phyloP scores from a whole-genome alignment of 768 basidiomycete species.

The Pisolithus marmoratus region DNA sequence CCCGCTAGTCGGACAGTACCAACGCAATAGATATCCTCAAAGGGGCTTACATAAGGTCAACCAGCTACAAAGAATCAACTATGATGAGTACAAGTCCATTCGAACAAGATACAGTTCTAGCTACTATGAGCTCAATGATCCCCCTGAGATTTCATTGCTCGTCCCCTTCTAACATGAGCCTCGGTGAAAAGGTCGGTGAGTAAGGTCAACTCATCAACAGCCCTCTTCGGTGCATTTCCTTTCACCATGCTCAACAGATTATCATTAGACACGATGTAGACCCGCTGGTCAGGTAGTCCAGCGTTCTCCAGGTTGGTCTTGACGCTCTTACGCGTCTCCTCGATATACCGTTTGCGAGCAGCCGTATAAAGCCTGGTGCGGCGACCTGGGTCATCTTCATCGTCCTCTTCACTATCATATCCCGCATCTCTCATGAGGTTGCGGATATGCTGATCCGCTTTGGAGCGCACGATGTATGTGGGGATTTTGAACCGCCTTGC shows the following conservation, averaged over 20 bases:
- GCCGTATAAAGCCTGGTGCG: conserved; percentile 4
- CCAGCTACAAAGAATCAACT: no score
- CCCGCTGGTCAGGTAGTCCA: conserved; percentile 16
- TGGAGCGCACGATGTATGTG: conserved; percentile 27
- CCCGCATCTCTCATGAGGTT: conserved; percentile 19
- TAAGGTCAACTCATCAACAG: conserved; percentile 11
- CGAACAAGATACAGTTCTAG: no score
- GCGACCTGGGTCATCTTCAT: conserved; percentile 8
- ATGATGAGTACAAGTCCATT: no score
- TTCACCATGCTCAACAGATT: conserved; percentile 9
- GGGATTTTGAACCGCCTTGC: conserved; percentile 28
- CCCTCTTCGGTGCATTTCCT: conserved; percentile 7
- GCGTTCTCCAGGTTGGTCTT: conserved; percentile 13
- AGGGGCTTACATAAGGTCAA: no score
- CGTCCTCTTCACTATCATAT: conserved; percentile 10
- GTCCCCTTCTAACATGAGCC: conserved; percentile 1
- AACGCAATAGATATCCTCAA: no score
- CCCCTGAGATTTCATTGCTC: no score
- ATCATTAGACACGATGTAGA: conserved; percentile 21
- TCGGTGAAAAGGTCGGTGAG: conserved; percentile 8
- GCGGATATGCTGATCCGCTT: conserved; percentile 21
- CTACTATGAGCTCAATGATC: no score
- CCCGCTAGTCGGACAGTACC: no score
- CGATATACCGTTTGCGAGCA: conserved; percentile 18
- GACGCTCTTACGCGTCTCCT: conserved; percentile 17